Conservation (phyloP, 768 basidiomycete genomes). For the Pisolithus marmoratus region DNA sequence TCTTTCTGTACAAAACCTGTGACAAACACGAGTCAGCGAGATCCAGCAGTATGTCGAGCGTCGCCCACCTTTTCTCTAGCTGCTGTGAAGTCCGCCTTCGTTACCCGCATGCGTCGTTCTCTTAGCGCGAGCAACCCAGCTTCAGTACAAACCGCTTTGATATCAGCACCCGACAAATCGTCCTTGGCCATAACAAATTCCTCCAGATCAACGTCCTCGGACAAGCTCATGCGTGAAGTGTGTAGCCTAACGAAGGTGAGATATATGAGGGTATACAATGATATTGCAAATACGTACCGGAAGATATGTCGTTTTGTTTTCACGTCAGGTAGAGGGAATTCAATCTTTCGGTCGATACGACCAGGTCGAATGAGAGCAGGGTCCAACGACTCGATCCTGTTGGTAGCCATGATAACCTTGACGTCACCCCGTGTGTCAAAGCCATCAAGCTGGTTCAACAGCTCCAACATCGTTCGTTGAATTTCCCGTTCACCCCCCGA, state of each 20-base stretch:
- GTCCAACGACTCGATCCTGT: slow-evolving; percentile 94
- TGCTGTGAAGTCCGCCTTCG: slow-evolving; percentile 81
- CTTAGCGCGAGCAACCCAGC: slow-evolving; percentile 93
- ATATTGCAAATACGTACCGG: slow-evolving; percentile 43
- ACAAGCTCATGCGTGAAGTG: slow-evolving; percentile 90
- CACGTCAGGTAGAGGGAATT: slow-evolving; percentile 94
- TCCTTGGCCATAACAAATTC: slow-evolving; percentile 96
- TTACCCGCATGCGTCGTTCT: slow-evolving; percentile 92
- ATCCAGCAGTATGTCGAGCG: neutral
- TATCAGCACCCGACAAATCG: slow-evolving; percentile 94
- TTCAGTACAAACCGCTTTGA: slow-evolving; percentile 98
- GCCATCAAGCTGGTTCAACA: slow-evolving; percentile 98
- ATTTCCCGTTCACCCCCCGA: slow-evolving; percentile 99
- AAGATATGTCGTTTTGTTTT: slow-evolving; percentile 99
- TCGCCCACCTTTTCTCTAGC: slow-evolving; percentile 85
- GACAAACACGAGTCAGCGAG: slow-evolving; percentile 8
- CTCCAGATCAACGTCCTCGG: slow-evolving; percentile 86
- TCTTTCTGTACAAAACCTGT: slow-evolving; percentile 90
- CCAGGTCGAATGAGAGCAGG: slow-evolving; percentile 98
- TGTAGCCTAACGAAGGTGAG: slow-evolving; percentile 53
- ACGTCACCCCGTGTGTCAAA: slow-evolving; percentile 99
- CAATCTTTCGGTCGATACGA: slow-evolving; percentile 98
- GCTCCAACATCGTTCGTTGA: slow-evolving; percentile 97
- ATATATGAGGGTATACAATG: neutral
- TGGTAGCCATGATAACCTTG: slow-evolving; percentile 99